Base-by-base conservation (phyloP, 257 asterid genomes). In the Petunia axillaris region DNA sequence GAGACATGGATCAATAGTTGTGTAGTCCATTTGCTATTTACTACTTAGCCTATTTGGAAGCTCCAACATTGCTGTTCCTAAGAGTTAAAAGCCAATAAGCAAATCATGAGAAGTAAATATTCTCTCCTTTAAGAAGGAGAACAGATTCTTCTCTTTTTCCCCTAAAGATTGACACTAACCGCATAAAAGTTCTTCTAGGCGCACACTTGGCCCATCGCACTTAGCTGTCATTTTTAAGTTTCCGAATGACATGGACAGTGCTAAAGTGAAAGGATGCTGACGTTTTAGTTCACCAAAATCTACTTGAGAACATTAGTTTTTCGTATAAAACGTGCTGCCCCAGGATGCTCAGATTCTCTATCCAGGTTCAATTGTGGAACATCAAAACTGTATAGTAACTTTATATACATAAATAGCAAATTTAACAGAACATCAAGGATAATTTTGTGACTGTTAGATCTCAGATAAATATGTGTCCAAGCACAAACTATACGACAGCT, bases 31-130 rank as follows among this genome's bases (percentile, higher is more conserved):
- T 36, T 10, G 60, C 44, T 46, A 73, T 50, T 71, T 73, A 73
- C 48, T 73, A 35, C 62, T 35, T 50, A 73, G 50, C 46, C 62
- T 73, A 73, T 73, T 50, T 73, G 78, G 77, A 71, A 44, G 50
- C 44, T 36, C 77, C 60, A 50, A 35, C 62, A 10, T 48, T 50
- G 62, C 52, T 73, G 44, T 5, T 73, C 43, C 13, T 50, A 50
- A 50, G 78, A 53, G 59, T 10, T 46, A 46, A 70, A 70, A 70
- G 77, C 43, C 59, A 70, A 48, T 41, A 4, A 25, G 59, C 59
- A 70, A 41, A 70, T 46, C 1, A 1, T 46, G 43, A 55, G 62
- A 73, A 73, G 14, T 73, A 50, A 73, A 10, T 11, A 41, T 14
- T 48, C 11, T 11, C 62, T 71, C 44, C 11, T 71, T 50, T 35